Evolutionary conservation across 2,329 filamentous ascomycete genomes (phyloP).

Genomic region (Beauveria varroae): DNA sequence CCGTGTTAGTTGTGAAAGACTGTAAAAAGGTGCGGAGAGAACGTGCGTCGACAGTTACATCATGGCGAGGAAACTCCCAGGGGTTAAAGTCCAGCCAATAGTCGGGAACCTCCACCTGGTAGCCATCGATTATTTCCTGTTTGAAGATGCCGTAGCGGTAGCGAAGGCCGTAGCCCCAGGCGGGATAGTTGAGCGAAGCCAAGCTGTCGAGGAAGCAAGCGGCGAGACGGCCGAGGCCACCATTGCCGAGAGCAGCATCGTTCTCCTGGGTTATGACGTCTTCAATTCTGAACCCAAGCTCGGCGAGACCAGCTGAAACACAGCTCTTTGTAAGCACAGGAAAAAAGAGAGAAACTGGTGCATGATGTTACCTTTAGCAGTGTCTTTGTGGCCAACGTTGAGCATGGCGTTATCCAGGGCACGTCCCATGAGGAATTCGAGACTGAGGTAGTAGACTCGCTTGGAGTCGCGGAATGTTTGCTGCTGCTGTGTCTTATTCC

Average conservation of each 20-base stretch:
- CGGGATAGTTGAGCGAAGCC: constrained; percentile 88
- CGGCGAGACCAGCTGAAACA: constrained; percentile 63
- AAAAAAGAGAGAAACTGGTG: background rate
- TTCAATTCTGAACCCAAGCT: constrained; percentile 94
- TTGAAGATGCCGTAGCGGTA: constrained; percentile 99
- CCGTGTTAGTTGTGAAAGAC: background rate
- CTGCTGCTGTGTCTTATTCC: constrained; percentile 96
- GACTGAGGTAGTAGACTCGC: constrained; percentile 91
- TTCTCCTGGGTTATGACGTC: constrained; percentile 93
- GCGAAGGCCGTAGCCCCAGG: constrained; percentile 93
- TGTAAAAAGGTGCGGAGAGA: background rate
- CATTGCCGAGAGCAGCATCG: constrained; percentile 92
- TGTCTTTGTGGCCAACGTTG: constrained; percentile 82
- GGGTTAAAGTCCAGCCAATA: constrained; percentile 99
- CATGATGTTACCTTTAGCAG: constrained; percentile 58
- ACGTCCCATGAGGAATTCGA: constrained; percentile 96
- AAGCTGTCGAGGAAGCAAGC: constrained; percentile 96
- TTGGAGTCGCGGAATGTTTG: constrained; percentile 89
- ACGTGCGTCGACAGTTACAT: constrained; percentile 75
- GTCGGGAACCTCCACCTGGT: constrained; percentile 95
- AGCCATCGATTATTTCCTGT: constrained; percentile 96
- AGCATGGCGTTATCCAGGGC: constrained; percentile 98
- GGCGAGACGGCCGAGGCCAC: constrained; percentile 86
- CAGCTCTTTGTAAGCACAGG: constrained; percentile 12
- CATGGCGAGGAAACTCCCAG: constrained; percentile 95